Base-by-base conservation (phyloP, 371 early-diverging fungal species). In the Circinella minor region DNA sequence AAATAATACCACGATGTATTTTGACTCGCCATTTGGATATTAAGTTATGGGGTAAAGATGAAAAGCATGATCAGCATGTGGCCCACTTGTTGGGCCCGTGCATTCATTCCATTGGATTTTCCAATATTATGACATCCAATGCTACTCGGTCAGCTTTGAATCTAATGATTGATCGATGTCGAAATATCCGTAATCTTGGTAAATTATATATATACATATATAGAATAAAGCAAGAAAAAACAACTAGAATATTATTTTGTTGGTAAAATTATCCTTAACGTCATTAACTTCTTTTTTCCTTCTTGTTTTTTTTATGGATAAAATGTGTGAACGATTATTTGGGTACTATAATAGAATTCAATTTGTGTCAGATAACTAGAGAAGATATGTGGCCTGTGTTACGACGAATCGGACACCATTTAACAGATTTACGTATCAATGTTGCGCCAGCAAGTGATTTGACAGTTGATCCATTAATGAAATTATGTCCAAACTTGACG, bases 351-450 rank as follows among this genome's bases (percentile, higher is more conserved):
- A 39, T 63, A 63, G 63, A 34, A 36, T 46, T 63, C 34, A 3
- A 63, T 18, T 9, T 46, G 13, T 63, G 63, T 34, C 47, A 46
- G 11, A 63, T 63, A 6, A 47, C 10, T 15, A 18, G n/a, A 8
- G 63, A 63, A 3, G 63, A 63, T 27, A 10, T 63, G 7, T 47
- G 43, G 63, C 63, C 63, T 9, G 63, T 15, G 5, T 46, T 63
- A 11, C 47, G 47, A 13, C 47, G 47, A 4, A 34, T 63, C 11
- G 63, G 63, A 8, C 47, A 63, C 20, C 43, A 20, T 46, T 7
- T 63, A 38, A 18, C 43, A 46, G 27, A 63, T 3, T 13, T 63
- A 1, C 57, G 36, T 10, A 57, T 57, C 14, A 57, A 57, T 3
- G 57, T 57, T 0, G 57, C 57, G 27, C 57, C 57, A 5, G 11